Base-by-base conservation (phyloP, 2,329 filamentous ascomycete genomes). In the Penicillium sp. region DNA sequence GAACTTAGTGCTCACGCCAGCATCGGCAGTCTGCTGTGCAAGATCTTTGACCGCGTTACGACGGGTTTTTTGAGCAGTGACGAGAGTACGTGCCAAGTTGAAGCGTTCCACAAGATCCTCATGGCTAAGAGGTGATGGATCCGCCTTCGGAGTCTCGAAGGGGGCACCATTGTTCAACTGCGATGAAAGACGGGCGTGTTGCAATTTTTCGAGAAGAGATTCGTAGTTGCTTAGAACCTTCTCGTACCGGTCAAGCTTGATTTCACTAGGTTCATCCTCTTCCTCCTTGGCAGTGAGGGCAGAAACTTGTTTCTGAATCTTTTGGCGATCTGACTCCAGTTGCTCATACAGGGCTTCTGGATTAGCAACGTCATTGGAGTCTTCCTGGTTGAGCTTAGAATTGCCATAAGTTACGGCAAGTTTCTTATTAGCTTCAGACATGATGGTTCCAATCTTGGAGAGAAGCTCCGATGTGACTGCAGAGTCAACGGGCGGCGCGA, bases 401-500 rank as follows among this genome's bases (percentile, higher is more conserved):
- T 91, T 90, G 28, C 84, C 83, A 55, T 81, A 81, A 52, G 76
- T 75, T 22, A 75, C 70, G 1, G 89, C 86, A 11, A 93, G 81
- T 64, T 89, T 87, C 68, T 88, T 85, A 64, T 92, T 87, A 66
- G 91, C 91, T 60, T 92, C 87, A 6, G 89, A 80, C 61, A 93
- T 85, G 6, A 91, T 81, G 3, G 87, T 85, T 4, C 86, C 85
- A 67, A 92, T 89, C 66, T 87, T 89, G 14, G 85, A 84, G 59
- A 91, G 87, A 10, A 93, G 84, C 3, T 86, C 86, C 61, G 86
- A 89, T 28, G 89, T 89, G 1, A 89, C 89, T 84, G 87, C 22
- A 11, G 68, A 57, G 16, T 72, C 67, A 69, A 87, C 74, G 2
- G 73, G 68, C 14, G 69, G 70, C 8, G 70, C 67, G 43, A 71